These are phyloP conservation scores for Gossypium gossypioides DNA, from an alignment of 441 rosid genomes.

Conservation along the genomic window DNA sequence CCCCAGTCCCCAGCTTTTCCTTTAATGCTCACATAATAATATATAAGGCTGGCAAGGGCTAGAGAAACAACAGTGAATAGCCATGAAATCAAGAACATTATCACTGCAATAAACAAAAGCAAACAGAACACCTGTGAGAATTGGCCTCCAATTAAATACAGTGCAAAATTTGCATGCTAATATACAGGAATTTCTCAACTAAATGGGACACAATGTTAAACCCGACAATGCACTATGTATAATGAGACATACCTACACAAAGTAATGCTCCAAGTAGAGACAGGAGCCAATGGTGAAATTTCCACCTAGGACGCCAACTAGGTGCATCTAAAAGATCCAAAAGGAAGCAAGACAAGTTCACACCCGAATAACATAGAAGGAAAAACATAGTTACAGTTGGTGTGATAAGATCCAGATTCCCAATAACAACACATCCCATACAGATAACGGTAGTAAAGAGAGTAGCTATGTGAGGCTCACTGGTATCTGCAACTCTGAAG, in stretches of 20 bases:
- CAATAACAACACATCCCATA: constrained; percentile 81
- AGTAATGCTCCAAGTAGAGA: constrained; percentile 89
- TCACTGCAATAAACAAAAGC: constrained; percentile 56
- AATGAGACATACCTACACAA: constrained; percentile 59
- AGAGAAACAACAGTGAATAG: constrained; percentile 78
- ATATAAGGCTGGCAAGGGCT: constrained; percentile 95
- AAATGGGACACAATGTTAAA: background rate
- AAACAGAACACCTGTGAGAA: constrained; percentile 7
- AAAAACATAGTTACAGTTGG: constrained; percentile 96
- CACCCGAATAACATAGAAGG: constrained; percentile 85
- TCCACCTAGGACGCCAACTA: constrained; percentile 99
- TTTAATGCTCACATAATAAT: constrained; percentile 89
- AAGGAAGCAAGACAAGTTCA: constrained; percentile 97
- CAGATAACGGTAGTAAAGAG: constrained; percentile 88
- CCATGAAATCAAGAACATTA: constrained; percentile 99
- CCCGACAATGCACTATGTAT: background rate
- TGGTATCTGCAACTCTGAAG: constrained; percentile 81
- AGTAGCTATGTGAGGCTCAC: constrained; percentile 82
- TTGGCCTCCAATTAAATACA: background rate
- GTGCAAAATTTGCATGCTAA: background rate
- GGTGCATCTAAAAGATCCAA: constrained; percentile 99
- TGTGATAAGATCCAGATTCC: constrained; percentile 96
- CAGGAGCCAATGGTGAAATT: constrained; percentile 96
- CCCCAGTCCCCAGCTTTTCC: constrained; percentile 99
- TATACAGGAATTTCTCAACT: background rate